Conservation (phyloP, 345 rosid genomes). For the Clausena lansium region DNA sequence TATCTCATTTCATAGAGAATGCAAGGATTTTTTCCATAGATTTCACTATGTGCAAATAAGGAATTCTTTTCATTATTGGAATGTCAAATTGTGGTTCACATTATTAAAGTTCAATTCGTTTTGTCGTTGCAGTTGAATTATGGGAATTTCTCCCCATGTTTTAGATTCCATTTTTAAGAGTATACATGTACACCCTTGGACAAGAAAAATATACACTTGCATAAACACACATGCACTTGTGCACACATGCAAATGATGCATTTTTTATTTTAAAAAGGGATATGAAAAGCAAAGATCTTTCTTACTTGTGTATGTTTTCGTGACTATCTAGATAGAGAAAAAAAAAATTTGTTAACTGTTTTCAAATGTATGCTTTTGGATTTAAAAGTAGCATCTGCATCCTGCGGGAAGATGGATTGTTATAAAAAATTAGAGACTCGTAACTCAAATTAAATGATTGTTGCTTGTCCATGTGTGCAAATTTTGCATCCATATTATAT, state of each 20-base stretch:
- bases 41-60: neutral
- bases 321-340: neutral
- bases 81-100: neutral
- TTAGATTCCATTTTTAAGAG: neutral
- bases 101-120: neutral
- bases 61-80: neutral
- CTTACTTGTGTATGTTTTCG: too few relatives aligned
- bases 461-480: neutral
- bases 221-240: neutral
- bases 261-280: neutral
- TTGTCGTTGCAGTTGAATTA: neutral
- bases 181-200: too few relatives aligned
- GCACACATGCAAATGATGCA: neutral
- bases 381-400: neutral
- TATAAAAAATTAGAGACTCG: neutral
- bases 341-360: neutral
- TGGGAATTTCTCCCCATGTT: neutral
- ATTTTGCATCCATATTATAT: neutral
- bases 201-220: too few relatives aligned
- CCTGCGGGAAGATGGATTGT: neutral
- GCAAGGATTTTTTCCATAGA: neutral
- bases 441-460: neutral
- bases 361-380: neutral
- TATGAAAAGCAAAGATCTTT: neutral
- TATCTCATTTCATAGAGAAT: too few relatives aligned